Base-by-base conservation (phyloP, 345 rosid species). In the Linum tenue region DNA sequence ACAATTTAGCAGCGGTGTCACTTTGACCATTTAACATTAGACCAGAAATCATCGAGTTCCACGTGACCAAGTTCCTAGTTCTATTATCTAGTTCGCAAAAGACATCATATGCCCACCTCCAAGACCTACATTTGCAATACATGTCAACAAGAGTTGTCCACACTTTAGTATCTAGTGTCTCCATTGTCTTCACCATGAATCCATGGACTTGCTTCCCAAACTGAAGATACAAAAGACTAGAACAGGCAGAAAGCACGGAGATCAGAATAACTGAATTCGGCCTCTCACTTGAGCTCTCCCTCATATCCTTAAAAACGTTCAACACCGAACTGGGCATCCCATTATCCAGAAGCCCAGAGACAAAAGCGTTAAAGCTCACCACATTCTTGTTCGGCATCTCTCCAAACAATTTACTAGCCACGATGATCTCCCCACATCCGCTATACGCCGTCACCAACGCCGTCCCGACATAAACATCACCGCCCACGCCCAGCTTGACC, bases 131-230 rank as follows among this genome's bases (percentile, higher is more conserved):
- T 62, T 84, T 84, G 16, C 82, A 81, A 68, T 86, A 86, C 89
- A 84, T 82, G 63, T 82, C 89, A 53, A 86, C 66, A 68, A 86
- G 79, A 50, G 83, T 70, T 44, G 86, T 86, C 48, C 84, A 84
- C 1, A 81, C 78, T 78, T 69, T 76, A 39, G 72, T 55, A 72
- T 82, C 86, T 75, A 58, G 60, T 41, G n/a, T 57, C 77, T 67
- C 36, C 36, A 64, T 63, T 7, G 48, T 75, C 66, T 79, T 86
- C 74, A 58, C 67, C 43, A 69, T 56, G 60, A 75, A 37, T 60
- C 84, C 87, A 50, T 86, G 89, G 57, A 84, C 65, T 68, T 82
- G 92, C 65, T 78, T 75, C 40, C 83, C 89, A 64, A 76, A 78
- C 63, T 64, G 80, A 37, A 78, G 68, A 74, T 76, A 56, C 70